Percentiles rank a stretch among this genome's conserved stretches.
phyloP scores from a whole-genome alignment of 169 alveolate genomes.

The Eimeria praecox region DNA sequence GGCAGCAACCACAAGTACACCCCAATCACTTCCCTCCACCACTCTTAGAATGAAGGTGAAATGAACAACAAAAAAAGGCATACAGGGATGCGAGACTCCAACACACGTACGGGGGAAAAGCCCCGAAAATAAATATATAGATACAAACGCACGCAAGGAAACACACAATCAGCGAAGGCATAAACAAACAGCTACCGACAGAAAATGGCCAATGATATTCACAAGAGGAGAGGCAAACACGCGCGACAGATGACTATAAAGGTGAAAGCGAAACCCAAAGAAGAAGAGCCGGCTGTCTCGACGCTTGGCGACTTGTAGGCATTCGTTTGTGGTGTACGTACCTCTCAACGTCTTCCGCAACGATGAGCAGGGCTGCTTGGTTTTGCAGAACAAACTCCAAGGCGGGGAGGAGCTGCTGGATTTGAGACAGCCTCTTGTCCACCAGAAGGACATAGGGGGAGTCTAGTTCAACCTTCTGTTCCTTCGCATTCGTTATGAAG shows the following conservation, averaged over 20 bases:
- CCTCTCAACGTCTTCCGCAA: constrained; percentile 99
- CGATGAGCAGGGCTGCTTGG: constrained; percentile 96
- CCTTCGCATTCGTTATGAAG: constrained; percentile 98
- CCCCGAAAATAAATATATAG: background rate
- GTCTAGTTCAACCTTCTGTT: constrained; percentile 96
- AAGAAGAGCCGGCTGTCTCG: background rate
- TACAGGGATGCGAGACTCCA: background rate
- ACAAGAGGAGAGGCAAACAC: background rate
- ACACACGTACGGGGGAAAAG: background rate
- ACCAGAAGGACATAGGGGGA: constrained; percentile 97
- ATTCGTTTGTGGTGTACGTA: background rate
- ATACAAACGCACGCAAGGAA: background rate
- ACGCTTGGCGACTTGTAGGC: background rate
- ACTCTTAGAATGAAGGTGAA: background rate
- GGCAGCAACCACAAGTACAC: background rate
- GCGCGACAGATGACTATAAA: background rate
- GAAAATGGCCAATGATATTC: too few relatives aligned
- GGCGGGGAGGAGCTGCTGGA: constrained; percentile 96
- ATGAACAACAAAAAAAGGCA: background rate
- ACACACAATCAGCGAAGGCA: background rate
- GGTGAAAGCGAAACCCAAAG: background rate
- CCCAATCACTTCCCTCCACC: background rate
- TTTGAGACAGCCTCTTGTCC: constrained; percentile 97
- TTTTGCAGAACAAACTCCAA: constrained; percentile 97
- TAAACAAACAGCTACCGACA: background rate